A percentile compares a stretch with the other conserved stretches of the same genome.
Conservation (phyloP, 2,329 filamentous ascomycete species). For the Aspergillus hiratsukae region DNA sequence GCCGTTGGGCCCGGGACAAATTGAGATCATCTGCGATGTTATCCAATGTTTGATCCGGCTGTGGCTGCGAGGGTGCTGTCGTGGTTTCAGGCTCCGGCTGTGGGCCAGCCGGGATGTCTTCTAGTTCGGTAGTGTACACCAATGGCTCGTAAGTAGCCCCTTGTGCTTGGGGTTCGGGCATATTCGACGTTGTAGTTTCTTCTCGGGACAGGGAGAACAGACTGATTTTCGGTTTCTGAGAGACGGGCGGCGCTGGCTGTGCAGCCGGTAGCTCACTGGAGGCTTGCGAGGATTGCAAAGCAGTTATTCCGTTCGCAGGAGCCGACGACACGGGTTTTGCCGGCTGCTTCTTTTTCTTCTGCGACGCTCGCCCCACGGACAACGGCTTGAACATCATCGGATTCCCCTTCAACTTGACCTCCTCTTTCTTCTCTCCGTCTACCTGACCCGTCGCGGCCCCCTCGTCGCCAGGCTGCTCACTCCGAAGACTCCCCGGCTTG, state of each 20-base stretch:
- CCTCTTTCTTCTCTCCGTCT: conserved; percentile 11
- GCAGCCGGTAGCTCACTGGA: conserved; percentile 6
- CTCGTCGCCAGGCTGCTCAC: conserved; percentile 4
- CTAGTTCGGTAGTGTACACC: conserved; percentile 32
- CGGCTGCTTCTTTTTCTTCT: conserved; percentile 58
- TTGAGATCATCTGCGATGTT: conserved; percentile 73
- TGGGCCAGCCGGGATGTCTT: conserved; percentile 17
- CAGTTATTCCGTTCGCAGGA: conserved; percentile 10
- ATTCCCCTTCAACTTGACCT: conserved; percentile 61
- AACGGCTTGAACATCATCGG: conserved; percentile 85
- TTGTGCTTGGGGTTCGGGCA: conserved; percentile 2
- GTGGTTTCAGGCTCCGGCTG: conserved; percentile 9
- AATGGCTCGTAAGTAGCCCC: conserved; percentile 36
- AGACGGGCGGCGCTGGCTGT: conserved; percentile 15
- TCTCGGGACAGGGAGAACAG: conserved; percentile 39
- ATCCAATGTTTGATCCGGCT: conserved; percentile 54
- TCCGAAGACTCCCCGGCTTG: conserved; percentile 21
- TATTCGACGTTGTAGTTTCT: conserved; percentile 14
- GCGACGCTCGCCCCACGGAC: conserved; percentile 71
- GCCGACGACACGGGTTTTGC: conserved; percentile 24
- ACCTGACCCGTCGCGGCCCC: conserved; percentile 6
- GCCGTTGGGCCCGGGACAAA: conserved; percentile 68
- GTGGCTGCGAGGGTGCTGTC: conserved; percentile 8
- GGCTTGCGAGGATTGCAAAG: conserved; percentile 14
- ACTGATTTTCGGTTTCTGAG: conserved; percentile 41